A percentile compares a stretch with the other conserved stretches of the same genome.
These are phyloP conservation scores for Lycium barbarum DNA, from an alignment of 257 asterid genomes.

Conservation along the genomic window DNA sequence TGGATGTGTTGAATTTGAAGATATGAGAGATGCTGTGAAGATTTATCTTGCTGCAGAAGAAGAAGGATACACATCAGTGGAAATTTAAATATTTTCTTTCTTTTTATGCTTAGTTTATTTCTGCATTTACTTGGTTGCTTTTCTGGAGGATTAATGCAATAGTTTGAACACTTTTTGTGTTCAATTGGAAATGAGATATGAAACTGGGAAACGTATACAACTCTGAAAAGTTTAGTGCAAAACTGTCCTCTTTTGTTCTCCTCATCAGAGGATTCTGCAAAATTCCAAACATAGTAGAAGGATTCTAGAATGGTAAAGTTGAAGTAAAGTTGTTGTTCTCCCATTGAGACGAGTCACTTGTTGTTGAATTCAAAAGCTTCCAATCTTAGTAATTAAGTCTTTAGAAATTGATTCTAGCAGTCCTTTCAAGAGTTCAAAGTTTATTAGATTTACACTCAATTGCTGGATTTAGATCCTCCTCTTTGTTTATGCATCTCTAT, in stretches of 20 bases:
- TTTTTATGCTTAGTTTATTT: slow-evolving; percentile 1
- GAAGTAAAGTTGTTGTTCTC: neutral
- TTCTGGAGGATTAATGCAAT: slow-evolving; percentile 18
- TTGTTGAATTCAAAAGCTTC: neutral
- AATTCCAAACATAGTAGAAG: neutral
- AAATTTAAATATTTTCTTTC: slow-evolving; percentile 20
- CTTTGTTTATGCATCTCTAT: neutral
- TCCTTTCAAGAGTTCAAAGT: neutral
- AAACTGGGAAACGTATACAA: too few relatives aligned
- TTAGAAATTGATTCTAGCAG: neutral
- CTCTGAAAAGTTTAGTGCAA: neutral
- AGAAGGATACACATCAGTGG: slow-evolving; percentile 32
- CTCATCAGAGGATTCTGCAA: neutral
- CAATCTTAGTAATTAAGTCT: neutral
- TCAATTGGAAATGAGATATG: neutral
- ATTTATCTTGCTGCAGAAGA: slow-evolving; percentile 41
- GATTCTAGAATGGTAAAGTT: slow-evolving; percentile 3
- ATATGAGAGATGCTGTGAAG: slow-evolving; percentile 69
- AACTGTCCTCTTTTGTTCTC: neutral
- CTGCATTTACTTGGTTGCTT: slow-evolving; percentile 25
- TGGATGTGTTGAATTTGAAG: slow-evolving; percentile 60
- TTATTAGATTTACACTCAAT: neutral
- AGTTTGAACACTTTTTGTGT: slow-evolving; percentile 28
- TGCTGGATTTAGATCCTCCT: neutral
- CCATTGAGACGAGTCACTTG: neutral